Base-by-base conservation (phyloP, 179 eudicot species). In the Sideroxylon spinosum region DNA sequence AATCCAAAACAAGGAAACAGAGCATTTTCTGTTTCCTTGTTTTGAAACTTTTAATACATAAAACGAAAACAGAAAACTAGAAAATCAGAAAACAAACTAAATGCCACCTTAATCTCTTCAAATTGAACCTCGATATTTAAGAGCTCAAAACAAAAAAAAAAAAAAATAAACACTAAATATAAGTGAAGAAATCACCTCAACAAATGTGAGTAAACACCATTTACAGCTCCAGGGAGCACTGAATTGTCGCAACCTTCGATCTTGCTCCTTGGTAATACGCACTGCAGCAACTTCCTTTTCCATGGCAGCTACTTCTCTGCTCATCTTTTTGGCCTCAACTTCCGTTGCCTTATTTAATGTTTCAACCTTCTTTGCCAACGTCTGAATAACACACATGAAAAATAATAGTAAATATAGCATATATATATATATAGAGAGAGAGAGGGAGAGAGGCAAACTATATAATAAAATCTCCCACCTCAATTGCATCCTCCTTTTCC, bases 301-400 rank as follows among this genome's bases (percentile, higher is more conserved):
- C 97, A 90, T 89, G 17, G 92, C 86, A 70, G 91, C 87, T 55
- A 87, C 86, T 80, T 93, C 91, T 82, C 97, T 88, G 70, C 93
- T 86, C 92, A 87, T 91, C 82, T 85, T 93, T 83, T 87, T 91
- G 17, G 90, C 88, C 88, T 91, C 97, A 32, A 88, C 87, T 84
- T 91, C 97, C 93, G 90, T 93, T 8, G 95, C 97, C 76, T 87
- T 91, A 81, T 81, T 91, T 80, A 93, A 78, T 48, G 91, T 93
- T 71, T 93, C 97, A 37, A 93, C 93, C 85, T 91, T 93, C 85
- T 88, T 93, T 0, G 89, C 87, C 83, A 93, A 71, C 90, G 88
- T 88, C 97, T 92, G 85, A 19, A 76, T 4, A 76, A 55, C 64
- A 25, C 44, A 53, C 78, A 81, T 32, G 4, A 59, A 29, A 59